Conservation (phyloP, 169 alveolate species). For the Cystoisospora suis region DNA sequence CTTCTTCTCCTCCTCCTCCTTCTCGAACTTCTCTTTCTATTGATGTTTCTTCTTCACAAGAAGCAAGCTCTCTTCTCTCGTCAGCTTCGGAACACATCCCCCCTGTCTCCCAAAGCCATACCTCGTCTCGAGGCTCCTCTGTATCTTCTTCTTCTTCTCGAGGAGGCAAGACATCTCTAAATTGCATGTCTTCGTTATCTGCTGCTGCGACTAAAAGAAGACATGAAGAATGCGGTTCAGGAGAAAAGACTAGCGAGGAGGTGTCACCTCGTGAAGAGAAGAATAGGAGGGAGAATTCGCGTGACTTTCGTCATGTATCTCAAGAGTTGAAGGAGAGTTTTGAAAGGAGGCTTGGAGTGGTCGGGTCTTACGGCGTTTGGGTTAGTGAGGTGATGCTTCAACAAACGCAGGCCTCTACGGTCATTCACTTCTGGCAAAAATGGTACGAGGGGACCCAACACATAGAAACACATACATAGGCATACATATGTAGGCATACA, state of each 20-base stretch:
- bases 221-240: neutral
- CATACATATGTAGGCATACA: neutral
- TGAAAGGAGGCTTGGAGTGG: too few relatives aligned
- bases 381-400: conserved; percentile 77
- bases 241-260: neutral
- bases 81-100: too few relatives aligned
- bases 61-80: too few relatives aligned
- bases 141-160: too few relatives aligned
- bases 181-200: neutral
- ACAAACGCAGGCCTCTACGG: conserved; percentile 74
- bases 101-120: too few relatives aligned
- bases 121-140: too few relatives aligned
- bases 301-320: too few relatives aligned
- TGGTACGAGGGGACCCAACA: conserved; percentile 48
- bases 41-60: too few relatives aligned
- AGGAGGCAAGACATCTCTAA: neutral
- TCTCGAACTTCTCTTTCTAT: neutral
- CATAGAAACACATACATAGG: neutral
- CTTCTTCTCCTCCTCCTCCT: neutral
- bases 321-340: too few relatives aligned
- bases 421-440: conserved; percentile 63
- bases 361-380: conserved; percentile 70
- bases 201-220: neutral
- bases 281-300: neutral
- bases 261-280: neutral